Conservation (phyloP, 192 early-diverging fungal species). For the Umbelopsis vinacea region DNA sequence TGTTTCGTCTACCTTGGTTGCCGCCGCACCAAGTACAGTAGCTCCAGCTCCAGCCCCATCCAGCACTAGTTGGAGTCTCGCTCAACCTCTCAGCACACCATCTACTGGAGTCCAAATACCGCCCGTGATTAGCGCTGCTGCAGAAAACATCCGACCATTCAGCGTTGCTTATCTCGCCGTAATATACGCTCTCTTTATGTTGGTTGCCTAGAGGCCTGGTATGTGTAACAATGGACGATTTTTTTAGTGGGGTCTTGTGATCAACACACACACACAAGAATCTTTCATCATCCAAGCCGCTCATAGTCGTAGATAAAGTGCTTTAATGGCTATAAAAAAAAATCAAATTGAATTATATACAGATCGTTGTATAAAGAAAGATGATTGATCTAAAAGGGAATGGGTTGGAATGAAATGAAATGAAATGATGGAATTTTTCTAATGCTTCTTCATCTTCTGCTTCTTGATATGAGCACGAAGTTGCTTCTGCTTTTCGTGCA, state of each 20-base stretch:
- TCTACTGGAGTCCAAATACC: slow-evolving; percentile 6
- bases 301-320: too few relatives aligned
- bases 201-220: not conserved
- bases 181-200: not conserved
- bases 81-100: slow-evolving; percentile 2
- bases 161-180: not conserved
- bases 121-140: not conserved
- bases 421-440: slow-evolving; percentile 6
- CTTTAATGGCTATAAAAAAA: not conserved
- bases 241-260: not conserved
- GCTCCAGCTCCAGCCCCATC: not conserved
- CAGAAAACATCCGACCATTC: not conserved
- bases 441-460: slow-evolving; percentile 64
- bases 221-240: not conserved
- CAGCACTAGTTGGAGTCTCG: slow-evolving; percentile 7
- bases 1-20: not conserved
- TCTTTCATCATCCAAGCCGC: too few relatives aligned
- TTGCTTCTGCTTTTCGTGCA: slow-evolving; percentile 73
- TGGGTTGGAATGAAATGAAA: too few relatives aligned
- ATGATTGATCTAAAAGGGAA: slow-evolving; percentile 13
- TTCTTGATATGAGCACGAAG: slow-evolving; percentile 65
- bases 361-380: slow-evolving; percentile 22
- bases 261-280: not conserved
- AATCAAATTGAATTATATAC: slow-evolving; percentile 22
- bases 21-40: not conserved